Conservation (phyloP, 306 rosid species). For the Cucumis hystrix region DNA sequence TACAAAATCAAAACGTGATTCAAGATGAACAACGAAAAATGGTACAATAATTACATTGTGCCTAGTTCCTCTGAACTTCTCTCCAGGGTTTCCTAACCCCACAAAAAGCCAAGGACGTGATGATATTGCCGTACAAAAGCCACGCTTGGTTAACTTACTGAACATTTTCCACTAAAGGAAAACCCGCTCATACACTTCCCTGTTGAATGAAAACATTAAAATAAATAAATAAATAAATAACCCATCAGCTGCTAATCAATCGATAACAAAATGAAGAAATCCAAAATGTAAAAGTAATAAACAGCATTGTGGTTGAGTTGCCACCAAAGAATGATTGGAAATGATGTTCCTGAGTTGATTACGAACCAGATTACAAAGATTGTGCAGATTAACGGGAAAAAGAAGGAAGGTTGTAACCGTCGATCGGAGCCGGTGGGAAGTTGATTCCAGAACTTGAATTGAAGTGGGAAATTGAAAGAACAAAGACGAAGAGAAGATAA, state of each 20-base stretch:
- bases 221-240: too few relatives aligned
- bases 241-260: not conserved
- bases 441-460: not conserved
- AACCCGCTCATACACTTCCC: not conserved
- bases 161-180: conserved; percentile 22
- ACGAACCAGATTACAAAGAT: not conserved
- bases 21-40: not conserved
- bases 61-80: conserved; percentile 65
- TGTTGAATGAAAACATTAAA: not conserved
- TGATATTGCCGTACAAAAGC: conserved; percentile 30
- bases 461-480: not conserved
- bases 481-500: not conserved
- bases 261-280: not conserved
- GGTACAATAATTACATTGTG: conserved; percentile 46
- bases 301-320: not conserved
- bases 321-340: not conserved
- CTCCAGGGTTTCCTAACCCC: conserved; percentile 88
- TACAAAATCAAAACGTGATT: not conserved
- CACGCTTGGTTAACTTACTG: conserved; percentile 26
- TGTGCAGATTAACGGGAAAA: not conserved
- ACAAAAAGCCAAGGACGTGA: conserved; percentile 70
- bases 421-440: not conserved
- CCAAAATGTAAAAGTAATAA: not conserved
- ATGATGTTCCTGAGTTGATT: not conserved
- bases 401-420: not conserved